Evolutionary conservation across 345 rosid species (phyloP).

Genomic region (Raphanus sativus): DNA sequence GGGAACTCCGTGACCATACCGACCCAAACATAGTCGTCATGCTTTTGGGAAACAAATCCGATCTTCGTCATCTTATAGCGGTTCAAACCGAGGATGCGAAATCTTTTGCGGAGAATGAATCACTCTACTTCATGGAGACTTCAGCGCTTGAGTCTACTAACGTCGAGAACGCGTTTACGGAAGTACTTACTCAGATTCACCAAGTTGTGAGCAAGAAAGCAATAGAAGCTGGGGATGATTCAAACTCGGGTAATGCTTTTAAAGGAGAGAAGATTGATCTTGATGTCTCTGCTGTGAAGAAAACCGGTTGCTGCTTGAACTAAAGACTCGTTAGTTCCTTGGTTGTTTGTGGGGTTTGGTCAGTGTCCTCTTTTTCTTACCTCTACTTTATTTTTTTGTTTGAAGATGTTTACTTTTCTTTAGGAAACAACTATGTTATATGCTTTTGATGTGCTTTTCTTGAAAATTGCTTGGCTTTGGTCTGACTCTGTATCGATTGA

Average conservation of each 20-base stretch:
- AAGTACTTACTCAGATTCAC: conserved; percentile 84
- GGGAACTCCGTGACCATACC: conserved; percentile 87
- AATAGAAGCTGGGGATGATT: conserved; percentile 65
- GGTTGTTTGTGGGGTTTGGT: neutral
- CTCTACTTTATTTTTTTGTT: neutral
- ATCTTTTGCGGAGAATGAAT: conserved; percentile 76
- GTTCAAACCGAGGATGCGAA: conserved; percentile 83
- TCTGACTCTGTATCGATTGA: conserved; percentile 27
- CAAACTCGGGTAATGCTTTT: conserved; percentile 47
- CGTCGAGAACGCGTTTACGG: conserved; percentile 85
- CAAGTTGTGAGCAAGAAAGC: conserved; percentile 86
- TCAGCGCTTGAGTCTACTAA: conserved; percentile 88
- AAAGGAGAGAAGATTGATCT: conserved; percentile 89
- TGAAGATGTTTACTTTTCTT: neutral
- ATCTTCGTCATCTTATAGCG: conserved; percentile 90
- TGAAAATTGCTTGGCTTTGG: conserved; percentile 23
- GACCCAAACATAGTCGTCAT: conserved; percentile 92
- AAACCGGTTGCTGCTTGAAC: conserved; percentile 83
- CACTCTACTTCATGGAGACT: conserved; percentile 89
- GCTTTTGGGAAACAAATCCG: conserved; percentile 88
- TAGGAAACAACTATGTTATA: conserved; percentile 21
- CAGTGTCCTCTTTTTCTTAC: neutral
- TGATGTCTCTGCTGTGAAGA: conserved; percentile 89
- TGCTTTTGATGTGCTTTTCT: conserved; percentile 22
- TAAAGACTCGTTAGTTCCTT: conserved; percentile 33